Evolutionary conservation across 2,329 filamentous ascomycete species (phyloP).

Genomic region (Fusarium sp.): DNA sequence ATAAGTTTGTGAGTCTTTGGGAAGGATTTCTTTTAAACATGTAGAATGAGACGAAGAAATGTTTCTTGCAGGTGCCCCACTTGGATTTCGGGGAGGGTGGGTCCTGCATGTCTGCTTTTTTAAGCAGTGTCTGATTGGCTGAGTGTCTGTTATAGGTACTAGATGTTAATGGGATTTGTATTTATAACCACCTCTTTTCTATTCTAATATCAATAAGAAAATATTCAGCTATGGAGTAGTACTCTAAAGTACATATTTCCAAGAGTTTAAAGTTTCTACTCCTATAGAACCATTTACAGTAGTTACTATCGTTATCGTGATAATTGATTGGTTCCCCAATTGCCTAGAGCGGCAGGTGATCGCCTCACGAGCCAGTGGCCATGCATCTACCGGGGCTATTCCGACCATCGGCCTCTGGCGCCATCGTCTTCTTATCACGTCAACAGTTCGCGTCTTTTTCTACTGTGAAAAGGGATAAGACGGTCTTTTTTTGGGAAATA

Average conservation of each 20-base stretch:
- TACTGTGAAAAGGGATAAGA: too few relatives aligned
- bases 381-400: slow-evolving; percentile 45
- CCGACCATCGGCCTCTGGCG: slow-evolving; percentile 28
- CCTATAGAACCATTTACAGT: not conserved
- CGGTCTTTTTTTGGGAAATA: not conserved
- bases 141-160: too few relatives aligned
- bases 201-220: not conserved
- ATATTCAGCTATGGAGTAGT: not conserved
- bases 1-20: slow-evolving; percentile 3
- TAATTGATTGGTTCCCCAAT: slow-evolving; percentile 39
- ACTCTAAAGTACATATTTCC: not conserved
- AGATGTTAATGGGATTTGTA: too few relatives aligned
- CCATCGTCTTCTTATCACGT: slow-evolving; percentile 36
- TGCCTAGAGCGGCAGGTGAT: slow-evolving; percentile 44
- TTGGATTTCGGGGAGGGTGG: slow-evolving; percentile 30
- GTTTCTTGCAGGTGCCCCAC: slow-evolving; percentile 43
- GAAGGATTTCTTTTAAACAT: slow-evolving; percentile 18
- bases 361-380: slow-evolving; percentile 42
- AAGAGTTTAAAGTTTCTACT: not conserved
- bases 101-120: slow-evolving; percentile 33
- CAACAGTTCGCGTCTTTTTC: slow-evolving; percentile 8
- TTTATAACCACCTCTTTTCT: too few relatives aligned
- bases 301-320: slow-evolving; percentile 1
- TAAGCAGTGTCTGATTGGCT: slow-evolving; percentile 33
- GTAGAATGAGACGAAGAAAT: slow-evolving; percentile 41